Percentiles rank a stretch among this genome's conserved stretches.
Conservation (phyloP, 768 basidiomycete species). For the Boletus bicolor region DNA sequence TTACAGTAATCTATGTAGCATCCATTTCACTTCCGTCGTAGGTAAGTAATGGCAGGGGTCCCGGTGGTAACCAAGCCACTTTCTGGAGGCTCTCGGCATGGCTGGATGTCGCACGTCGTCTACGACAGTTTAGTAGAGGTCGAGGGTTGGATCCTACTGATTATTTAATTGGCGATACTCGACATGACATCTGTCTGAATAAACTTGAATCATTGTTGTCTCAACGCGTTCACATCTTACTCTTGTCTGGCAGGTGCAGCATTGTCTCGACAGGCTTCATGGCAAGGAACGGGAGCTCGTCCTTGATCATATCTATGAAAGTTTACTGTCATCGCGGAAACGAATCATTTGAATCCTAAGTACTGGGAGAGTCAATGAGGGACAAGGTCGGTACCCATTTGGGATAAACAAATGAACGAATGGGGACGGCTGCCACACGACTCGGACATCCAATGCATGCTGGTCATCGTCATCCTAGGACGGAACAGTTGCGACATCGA, state of each 20-base stretch:
- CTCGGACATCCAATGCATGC: no score
- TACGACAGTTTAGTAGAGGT: background rate
- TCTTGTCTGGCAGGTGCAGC: conserved; percentile 32
- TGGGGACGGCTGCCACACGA: no score
- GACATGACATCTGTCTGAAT: background rate
- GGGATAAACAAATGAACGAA: no score
- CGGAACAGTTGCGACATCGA: no score
- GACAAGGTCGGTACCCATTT: no score
- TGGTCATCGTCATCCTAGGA: no score
- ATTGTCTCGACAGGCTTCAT: conserved; percentile 80
- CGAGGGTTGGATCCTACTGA: background rate
- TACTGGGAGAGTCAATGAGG: no score
- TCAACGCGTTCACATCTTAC: conserved; percentile 18
- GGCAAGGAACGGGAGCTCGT: conserved; percentile 92
- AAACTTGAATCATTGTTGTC: conserved; percentile 21
- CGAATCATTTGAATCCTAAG: no score
- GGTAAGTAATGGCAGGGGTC: no score
- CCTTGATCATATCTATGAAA: conserved; percentile 45
- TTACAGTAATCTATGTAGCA: background rate
- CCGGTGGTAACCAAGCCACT: background rate
- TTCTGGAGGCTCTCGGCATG: background rate
- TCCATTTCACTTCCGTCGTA: background rate
- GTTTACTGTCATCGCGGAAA: no score
- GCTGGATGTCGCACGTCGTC: no score
- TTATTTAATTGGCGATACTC: background rate